Evolutionary conservation across 2,329 filamentous ascomycete species (phyloP), one percentile per base, ranked within the genome.

Genomic region (Fusarium chuoi): DNA sequence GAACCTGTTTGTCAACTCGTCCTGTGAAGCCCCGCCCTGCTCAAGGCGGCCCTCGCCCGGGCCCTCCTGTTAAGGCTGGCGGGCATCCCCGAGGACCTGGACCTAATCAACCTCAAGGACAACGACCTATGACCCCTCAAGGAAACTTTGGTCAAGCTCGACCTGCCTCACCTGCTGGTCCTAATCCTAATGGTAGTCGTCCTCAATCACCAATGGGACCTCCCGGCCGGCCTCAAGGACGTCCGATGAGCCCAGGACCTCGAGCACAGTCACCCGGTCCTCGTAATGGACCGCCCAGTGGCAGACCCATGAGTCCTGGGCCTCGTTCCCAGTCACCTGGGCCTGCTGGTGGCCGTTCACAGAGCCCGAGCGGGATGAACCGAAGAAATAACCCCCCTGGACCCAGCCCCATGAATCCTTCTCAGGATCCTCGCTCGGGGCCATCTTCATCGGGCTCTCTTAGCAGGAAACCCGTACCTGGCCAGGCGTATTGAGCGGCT

Each of bases 1-100:
- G 96, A 76, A 98, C 95, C 42, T 99, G 96, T 84, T 88, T 99
- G 56, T 98, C 96, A 20, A 93, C 94, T 65, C 92, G 95, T 56
- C 94, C 96, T 24, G 93, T 98, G 71, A 98, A 97, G 86, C 94
- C 95, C 52, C 92, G 95, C 51, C 86, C 89, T 45, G 85, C 85
- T 26, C 85, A 83, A 61, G 84, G 85, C 38, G 85, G 85, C 58
- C 87, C 87, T 59, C 85, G 86, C 24, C 69, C 70, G 69, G 88
- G 89, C 42, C 89, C 86, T 68, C 88, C 89, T 7, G 82, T 90
- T 58, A 89, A 87, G 35, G 70, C 73, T 9, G 70, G 62, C 15
- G 77, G 78, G 30, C 70, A 74, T 61, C 70, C 77, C 35, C 75
- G 71, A 51, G 74, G 78, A 46, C 75, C 76, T 30, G 71, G 62